Evolutionary conservation across 768 basidiomycete species (phyloP).

Genomic region (Leccinellum rugosiceps): DNA sequence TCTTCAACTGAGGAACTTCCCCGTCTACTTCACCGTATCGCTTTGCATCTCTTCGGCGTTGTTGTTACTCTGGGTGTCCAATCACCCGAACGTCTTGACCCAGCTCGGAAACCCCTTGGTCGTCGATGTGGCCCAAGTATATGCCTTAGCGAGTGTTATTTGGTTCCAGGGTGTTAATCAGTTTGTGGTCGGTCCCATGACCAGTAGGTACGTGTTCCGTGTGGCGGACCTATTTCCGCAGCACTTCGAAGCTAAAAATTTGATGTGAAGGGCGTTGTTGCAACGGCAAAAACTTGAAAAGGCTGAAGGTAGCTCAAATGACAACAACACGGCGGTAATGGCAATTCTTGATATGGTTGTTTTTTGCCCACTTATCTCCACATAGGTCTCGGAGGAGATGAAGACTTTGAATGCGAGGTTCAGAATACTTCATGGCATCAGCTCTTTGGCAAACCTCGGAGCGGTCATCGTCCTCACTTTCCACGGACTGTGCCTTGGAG

Average conservation of each 20-base stretch:
- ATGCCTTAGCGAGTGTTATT: slow-evolving; percentile 46
- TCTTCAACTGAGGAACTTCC: slow-evolving; percentile 73
- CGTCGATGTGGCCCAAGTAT: slow-evolving; percentile 65
- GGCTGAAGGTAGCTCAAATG: slow-evolving; percentile 64
- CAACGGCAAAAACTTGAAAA: slow-evolving; percentile 71
- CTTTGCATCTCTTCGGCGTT: slow-evolving; percentile 53
- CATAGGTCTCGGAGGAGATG: slow-evolving; percentile 65
- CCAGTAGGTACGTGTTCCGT: slow-evolving; percentile 52
- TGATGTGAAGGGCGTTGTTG: slow-evolving; percentile 61
- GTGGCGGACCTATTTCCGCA: neutral
- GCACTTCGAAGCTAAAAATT: neutral
- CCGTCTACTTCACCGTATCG: slow-evolving; percentile 67
- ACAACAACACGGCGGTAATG: slow-evolving; percentile 61
- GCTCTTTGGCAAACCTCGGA: slow-evolving; percentile 61
- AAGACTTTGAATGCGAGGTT: slow-evolving; percentile 67
- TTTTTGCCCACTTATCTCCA: slow-evolving; percentile 6
- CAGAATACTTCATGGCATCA: slow-evolving; percentile 62
- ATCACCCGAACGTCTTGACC: slow-evolving; percentile 52
- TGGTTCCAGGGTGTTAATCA: slow-evolving; percentile 56
- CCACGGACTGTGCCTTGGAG: slow-evolving; percentile 73
- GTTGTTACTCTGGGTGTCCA: slow-evolving; percentile 53
- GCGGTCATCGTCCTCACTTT: slow-evolving; percentile 59
- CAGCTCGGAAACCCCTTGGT: slow-evolving; percentile 45
- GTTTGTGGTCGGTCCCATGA: slow-evolving; percentile 67
- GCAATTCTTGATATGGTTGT: slow-evolving; percentile 10